A percentile compares a stretch with the other conserved stretches of the same genome.
Evolutionary conservation across 164 flowering plant genomes (phyloP).

Genomic region (Kalanchoe fedtschenkoi): DNA sequence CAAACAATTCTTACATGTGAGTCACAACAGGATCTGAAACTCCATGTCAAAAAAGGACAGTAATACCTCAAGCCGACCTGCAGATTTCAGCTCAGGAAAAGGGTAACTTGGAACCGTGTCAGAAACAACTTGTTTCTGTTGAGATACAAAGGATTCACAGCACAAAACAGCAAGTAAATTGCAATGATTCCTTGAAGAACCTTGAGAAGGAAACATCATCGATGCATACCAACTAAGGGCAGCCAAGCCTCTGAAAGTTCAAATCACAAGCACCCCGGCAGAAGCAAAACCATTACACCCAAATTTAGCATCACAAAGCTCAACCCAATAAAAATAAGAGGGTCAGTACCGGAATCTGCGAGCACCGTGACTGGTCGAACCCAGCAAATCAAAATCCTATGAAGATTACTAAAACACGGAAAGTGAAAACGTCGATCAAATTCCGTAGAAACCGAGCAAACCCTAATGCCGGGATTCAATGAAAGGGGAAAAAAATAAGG

Average conservation of each 20-base stretch:
- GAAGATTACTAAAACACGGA: neutral
- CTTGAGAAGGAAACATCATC: conserved; percentile 9
- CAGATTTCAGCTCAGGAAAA: conserved; percentile 13
- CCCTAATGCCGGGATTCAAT: no score
- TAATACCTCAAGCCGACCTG: conserved; percentile 15
- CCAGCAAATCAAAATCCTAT: neutral
- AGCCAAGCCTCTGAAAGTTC: neutral
- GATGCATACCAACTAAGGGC: neutral
- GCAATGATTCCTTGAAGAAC: conserved; percentile 9
- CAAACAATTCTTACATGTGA: neutral
- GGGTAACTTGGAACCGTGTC: conserved; percentile 6
- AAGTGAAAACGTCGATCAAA: no score
- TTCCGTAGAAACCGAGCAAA: no score
- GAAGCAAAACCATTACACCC: neutral
- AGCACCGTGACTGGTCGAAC: neutral
- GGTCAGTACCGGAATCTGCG: neutral
- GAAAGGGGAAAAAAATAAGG: no score
- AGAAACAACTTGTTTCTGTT: neutral
- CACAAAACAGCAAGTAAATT: conserved; percentile 10
- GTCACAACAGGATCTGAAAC: neutral
- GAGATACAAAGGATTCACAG: neutral
- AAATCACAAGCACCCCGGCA: no score
- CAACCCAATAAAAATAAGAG: no score
- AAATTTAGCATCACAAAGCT: neutral
- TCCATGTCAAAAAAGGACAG: neutral